A percentile compares a stretch with the other conserved stretches of the same genome.
Evolutionary conservation across 2,329 filamentous ascomycete species (phyloP).

Genomic region (Bipolaris gigantea): DNA sequence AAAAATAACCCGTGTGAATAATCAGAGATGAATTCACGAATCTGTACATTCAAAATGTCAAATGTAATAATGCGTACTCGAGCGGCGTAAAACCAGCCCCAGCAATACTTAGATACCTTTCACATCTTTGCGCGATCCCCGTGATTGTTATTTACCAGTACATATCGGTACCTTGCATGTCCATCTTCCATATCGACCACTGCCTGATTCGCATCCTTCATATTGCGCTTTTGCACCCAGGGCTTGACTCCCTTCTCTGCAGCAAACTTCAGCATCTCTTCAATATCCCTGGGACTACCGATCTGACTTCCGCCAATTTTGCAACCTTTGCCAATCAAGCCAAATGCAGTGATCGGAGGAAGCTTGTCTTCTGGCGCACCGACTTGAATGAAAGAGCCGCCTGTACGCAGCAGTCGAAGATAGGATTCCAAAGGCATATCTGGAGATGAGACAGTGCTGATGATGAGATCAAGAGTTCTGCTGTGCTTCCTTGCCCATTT

Average conservation of each 20-base stretch:
- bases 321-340: constrained; percentile 60
- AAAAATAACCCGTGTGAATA: background rate
- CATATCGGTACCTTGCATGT: constrained; percentile 53
- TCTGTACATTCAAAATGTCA: background rate
- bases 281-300: constrained; percentile 60
- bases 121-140: constrained; percentile 31
- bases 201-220: constrained; percentile 59
- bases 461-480: constrained; percentile 62
- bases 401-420: constrained; percentile 60
- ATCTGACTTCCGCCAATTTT: constrained; percentile 52
- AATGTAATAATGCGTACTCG: background rate
- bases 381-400: constrained; percentile 68
- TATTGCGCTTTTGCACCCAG: constrained; percentile 63
- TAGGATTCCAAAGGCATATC: constrained; percentile 67
- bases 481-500: constrained; percentile 63
- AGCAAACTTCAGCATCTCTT: constrained; percentile 64
- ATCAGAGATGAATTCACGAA: background rate
- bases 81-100: background rate
- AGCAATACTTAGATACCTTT: background rate
- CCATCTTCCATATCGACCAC: constrained; percentile 61
- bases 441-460: constrained; percentile 60
- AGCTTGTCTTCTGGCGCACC: constrained; percentile 64
- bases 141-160: constrained; percentile 36
- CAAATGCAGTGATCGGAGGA: constrained; percentile 59
- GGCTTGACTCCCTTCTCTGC: constrained; percentile 61